Conservation (phyloP, 176 grass and related monocot species). For the Zea luxurians region DNA sequence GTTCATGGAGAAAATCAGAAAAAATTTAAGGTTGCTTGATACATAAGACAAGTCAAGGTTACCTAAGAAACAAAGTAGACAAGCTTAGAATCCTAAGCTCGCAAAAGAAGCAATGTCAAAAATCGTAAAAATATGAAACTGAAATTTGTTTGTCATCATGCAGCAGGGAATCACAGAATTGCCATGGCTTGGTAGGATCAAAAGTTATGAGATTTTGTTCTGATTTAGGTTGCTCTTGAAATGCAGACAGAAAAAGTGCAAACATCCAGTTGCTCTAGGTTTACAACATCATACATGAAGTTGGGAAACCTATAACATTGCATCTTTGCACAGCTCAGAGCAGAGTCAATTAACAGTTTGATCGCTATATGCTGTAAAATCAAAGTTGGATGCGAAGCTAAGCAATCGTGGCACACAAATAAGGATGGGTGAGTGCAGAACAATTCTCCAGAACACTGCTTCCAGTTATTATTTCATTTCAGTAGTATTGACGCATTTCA, state of each 20-base stretch:
- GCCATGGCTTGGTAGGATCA: neutral
- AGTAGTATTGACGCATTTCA: neutral
- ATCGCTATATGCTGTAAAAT: neutral
- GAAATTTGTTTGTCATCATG: neutral
- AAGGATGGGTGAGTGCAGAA: neutral
- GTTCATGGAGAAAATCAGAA: conserved; percentile 3
- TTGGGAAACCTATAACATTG: neutral
- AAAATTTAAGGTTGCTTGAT: neutral
- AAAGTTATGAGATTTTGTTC: neutral
- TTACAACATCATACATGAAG: neutral
- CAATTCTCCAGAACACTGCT: neutral
- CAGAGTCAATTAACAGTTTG: neutral
- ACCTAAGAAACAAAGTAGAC: too few relatives aligned
- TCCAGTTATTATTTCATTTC: conserved; percentile 8
- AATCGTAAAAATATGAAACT: neutral
- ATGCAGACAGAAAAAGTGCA: conserved; percentile 17
- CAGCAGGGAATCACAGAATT: neutral
- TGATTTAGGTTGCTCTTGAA: neutral
- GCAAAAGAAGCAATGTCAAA: neutral
- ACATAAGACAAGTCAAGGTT: neutral
- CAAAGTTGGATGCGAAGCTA: neutral
- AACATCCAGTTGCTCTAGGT: neutral
- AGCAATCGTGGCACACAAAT: neutral
- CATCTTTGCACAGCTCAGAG: neutral
- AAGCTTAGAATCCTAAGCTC: too few relatives aligned